Percentiles rank a stretch among this genome's conserved stretches.
Evolutionary conservation across 192 early-diverging fungal species (phyloP).

Genomic region (Coemansia sp.): DNA sequence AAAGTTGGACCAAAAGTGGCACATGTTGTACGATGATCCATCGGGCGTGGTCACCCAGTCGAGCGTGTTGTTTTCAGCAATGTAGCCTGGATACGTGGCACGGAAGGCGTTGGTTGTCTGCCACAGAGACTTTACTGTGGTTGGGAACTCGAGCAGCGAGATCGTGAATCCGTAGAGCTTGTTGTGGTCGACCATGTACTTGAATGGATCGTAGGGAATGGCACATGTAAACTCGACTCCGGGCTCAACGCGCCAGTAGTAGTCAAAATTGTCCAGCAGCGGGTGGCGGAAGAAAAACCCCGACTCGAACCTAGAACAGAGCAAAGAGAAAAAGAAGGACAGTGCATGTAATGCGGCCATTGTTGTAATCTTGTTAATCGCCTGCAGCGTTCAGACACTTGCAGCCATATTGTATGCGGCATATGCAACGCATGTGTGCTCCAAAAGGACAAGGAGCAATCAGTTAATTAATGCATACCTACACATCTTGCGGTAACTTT

Average conservation of each 20-base stretch:
- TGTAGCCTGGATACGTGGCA: slow-evolving; percentile 24
- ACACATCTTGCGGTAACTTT: slow-evolving; percentile 73
- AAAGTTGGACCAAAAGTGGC: slow-evolving; percentile 87
- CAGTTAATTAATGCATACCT: slow-evolving; percentile 10
- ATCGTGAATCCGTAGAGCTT: slow-evolving; percentile 73
- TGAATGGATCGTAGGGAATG: slow-evolving; percentile 76
- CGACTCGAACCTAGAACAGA: slow-evolving; percentile 55
- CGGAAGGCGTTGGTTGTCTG: slow-evolving; percentile 51
- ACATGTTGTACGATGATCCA: slow-evolving; percentile 62
- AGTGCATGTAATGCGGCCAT: slow-evolving; percentile 31
- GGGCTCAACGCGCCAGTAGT: slow-evolving; percentile 86
- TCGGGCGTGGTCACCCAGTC: slow-evolving; percentile 44
- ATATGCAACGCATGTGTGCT: background rate
- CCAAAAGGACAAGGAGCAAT: no score
- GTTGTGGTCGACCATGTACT: slow-evolving; percentile 69
- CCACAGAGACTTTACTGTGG: slow-evolving; percentile 63
- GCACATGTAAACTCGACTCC: slow-evolving; percentile 73
- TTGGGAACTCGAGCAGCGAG: slow-evolving; percentile 56
- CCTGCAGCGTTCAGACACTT: background rate
- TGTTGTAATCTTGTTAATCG: background rate
- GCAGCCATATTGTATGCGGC: background rate
- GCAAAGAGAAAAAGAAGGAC: slow-evolving; percentile 62
- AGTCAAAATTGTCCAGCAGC: slow-evolving; percentile 67
- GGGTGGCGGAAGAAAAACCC: slow-evolving; percentile 76
- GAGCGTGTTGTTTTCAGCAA: slow-evolving; percentile 51